A percentile compares a stretch with the other conserved stretches of the same genome.
Evolutionary conservation across 1,139 yeast genomes (phyloP).

Genomic region (Pneumocystis murina): DNA sequence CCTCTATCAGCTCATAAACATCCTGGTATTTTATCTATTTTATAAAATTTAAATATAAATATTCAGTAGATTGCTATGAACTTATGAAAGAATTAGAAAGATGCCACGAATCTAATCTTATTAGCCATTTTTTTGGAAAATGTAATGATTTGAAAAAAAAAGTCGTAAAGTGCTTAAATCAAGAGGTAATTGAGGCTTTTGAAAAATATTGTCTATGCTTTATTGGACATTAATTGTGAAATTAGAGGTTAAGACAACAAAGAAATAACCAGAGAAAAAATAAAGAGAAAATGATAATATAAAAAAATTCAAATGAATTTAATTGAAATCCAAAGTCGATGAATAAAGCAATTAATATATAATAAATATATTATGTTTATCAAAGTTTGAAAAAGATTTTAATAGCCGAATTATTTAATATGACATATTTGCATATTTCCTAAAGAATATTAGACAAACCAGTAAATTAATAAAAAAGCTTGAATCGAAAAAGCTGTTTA

Average conservation of each 20-base stretch:
- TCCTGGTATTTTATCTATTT: neutral
- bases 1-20: neutral
- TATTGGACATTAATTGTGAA: neutral
- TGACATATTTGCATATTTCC: neutral
- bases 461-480: neutral
- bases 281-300: neutral
- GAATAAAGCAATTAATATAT: neutral
- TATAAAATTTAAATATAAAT: neutral
- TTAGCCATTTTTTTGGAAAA: neutral
- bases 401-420: neutral
- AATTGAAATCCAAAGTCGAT: neutral
- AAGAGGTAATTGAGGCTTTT: neutral
- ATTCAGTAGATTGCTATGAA: neutral
- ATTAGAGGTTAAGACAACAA: neutral
- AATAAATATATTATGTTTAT: neutral
- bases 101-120: neutral
- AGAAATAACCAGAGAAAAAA: neutral
- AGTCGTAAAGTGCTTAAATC: neutral
- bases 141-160: neutral
- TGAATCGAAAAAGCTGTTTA: neutral
- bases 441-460: neutral
- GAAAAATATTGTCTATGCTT: neutral
- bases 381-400: neutral
- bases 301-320: neutral
- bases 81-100: neutral